Base-by-base conservation (phyloP, 2,329 filamentous ascomycete genomes). In the Dichotomopilus funicola region DNA sequence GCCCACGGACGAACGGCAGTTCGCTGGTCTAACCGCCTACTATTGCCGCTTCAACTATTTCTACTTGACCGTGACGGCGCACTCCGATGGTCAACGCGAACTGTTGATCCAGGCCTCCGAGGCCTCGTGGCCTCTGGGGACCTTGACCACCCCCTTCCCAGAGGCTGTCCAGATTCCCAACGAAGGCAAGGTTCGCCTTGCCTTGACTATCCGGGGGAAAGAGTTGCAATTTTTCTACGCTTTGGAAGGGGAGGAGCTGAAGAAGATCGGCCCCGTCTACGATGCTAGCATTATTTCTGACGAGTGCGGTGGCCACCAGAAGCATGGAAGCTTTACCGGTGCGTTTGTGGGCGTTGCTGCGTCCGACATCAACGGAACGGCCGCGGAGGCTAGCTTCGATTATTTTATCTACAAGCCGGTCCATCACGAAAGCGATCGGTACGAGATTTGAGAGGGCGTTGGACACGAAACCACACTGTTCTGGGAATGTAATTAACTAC, bases 11-110 rank as follows among this genome's bases (percentile, higher is more conserved):
- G 81, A 83, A 70, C 73, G 81, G 9, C 76, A 83, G 60, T 85
- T 82, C 57, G 81, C 82, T 0, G 82, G 82, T 0, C 69, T 86
- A 6, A 79, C 78, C 10, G 79, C 80, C 0, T 85, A 85, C 67
- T 85, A 85, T 69, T 80, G 77, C 63, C 79, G 81, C 3, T 85
- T 73, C 70, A 85, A 85, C 67, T 85, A 84, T 68, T 85, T 83
- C 71, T 85, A 85, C 61, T 72, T 85, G 5, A 75, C 79, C 0
- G 78, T 85, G 1, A 80, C 80, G 2, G 81, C 80, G 0, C 69
- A 80, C 61, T 70, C 75, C 0, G 75, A 82, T 53, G 80, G 81
- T 0, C 70, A 78, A 58, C 75, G 82, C 8, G 81, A 85, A 65
- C 70, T 85, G 6, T 73, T 82, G 12, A 75, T 85, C 54, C 66